Conservation (phyloP, 139 green algal genomes). For the Chlorella sp. region DNA sequence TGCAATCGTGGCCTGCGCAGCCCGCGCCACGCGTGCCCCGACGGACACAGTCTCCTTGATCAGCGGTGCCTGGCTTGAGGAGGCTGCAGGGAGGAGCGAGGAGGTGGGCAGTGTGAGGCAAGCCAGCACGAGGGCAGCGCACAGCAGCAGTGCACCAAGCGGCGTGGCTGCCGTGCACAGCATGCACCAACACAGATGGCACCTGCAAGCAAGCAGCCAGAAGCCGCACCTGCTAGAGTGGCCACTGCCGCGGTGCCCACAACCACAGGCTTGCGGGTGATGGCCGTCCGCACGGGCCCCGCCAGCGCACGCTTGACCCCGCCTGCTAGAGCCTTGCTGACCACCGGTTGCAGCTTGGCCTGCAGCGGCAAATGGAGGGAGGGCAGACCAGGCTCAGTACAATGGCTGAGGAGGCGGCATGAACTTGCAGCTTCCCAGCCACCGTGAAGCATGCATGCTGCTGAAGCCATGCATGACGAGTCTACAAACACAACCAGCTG, state of each 20-base stretch:
- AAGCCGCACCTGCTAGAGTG: constrained; percentile 21
- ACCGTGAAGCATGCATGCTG: no score
- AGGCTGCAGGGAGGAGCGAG: background rate
- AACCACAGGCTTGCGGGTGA: constrained; percentile 26
- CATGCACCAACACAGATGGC: background rate
- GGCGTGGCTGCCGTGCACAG: background rate
- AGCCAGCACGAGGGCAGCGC: background rate
- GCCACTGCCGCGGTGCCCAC: constrained; percentile 38
- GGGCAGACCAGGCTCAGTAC: no score
- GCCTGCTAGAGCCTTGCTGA: background rate
- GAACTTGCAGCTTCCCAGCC: no score
- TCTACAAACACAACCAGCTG: no score
- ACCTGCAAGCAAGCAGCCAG: background rate
- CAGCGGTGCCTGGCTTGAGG: background rate
- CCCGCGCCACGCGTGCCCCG: constrained; percentile 27
- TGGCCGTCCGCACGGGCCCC: constrained; percentile 24
- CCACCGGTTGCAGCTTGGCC: constrained; percentile 11
- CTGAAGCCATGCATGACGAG: no score
- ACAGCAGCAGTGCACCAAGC: background rate
- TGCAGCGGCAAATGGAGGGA: no score
- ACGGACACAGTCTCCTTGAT: constrained; percentile 16
- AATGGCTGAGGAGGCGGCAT: no score
- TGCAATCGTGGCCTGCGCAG: constrained; percentile 18
- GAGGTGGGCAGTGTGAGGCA: background rate
- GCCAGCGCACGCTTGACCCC: constrained; percentile 5